phyloP scores from a whole-genome alignment of 1,284 basidiomycete species.

The Cystobasidiaceae sp. region DNA sequence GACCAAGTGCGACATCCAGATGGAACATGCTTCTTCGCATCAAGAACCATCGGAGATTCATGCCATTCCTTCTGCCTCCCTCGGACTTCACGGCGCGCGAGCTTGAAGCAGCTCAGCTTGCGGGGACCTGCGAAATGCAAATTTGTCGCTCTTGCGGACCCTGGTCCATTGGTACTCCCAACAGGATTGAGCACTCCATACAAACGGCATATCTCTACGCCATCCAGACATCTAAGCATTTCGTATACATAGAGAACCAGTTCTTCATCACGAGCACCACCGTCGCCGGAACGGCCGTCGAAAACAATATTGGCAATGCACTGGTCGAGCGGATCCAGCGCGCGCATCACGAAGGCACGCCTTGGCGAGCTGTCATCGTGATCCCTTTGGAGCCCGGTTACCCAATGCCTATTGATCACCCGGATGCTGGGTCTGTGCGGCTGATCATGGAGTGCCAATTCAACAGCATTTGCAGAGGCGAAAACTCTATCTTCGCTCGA shows the following conservation, averaged over 20 bases:
- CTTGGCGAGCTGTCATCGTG: conserved; percentile 89
- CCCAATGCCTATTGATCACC: conserved; percentile 85
- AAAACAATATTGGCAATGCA: conserved; percentile 93
- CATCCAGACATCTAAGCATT: conserved; percentile 89
- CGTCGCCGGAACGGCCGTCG: conserved; percentile 77
- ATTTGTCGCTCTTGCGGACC: conserved; percentile 92
- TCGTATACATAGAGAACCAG: conserved; percentile 94
- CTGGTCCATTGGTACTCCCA: conserved; percentile 90
- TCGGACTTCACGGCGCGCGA: conserved; percentile 85
- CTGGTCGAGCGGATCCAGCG: conserved; percentile 85
- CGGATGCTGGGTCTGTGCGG: conserved; percentile 84
- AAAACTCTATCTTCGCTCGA: conserved; percentile 84
- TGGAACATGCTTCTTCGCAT: conserved; percentile 89
- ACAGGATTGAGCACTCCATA: conserved; percentile 83
- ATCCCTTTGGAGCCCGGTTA: conserved; percentile 93
- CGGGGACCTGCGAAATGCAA: conserved; percentile 94
- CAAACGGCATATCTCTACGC: conserved; percentile 29
- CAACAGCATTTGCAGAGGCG: conserved; percentile 79
- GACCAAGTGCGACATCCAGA: conserved; percentile 48
- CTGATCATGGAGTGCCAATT: conserved; percentile 93
- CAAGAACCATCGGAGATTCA: conserved; percentile 84
- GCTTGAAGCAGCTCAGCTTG: conserved; percentile 72
- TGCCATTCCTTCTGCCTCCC: conserved; percentile 93
- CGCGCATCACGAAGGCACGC: conserved; percentile 72
- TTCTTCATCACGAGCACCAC: conserved; percentile 68